Percentiles rank a stretch among this genome's conserved stretches.
phyloP scores from a whole-genome alignment of 768 basidiomycete species.

The Sarcomyxa edulis region DNA sequence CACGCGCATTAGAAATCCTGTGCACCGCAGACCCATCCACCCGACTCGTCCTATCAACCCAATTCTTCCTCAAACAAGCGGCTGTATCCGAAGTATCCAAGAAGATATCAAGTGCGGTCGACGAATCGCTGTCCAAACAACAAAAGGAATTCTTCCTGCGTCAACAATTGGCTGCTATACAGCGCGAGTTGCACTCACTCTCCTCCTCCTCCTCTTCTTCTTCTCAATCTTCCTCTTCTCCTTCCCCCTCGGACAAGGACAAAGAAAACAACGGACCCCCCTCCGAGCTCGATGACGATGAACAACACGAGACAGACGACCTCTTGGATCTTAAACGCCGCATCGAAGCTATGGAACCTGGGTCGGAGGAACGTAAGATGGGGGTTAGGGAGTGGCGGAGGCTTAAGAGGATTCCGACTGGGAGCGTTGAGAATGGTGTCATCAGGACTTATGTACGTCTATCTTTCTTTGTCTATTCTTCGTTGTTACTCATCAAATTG shows the following conservation, averaged over 20 bases:
- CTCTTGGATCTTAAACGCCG: conserved; percentile 64
- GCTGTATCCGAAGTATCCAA: conserved; percentile 78
- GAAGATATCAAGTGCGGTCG: conserved; percentile 76
- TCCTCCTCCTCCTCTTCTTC: not conserved
- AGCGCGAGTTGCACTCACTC: conserved; percentile 64
- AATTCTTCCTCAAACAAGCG: conserved; percentile 67
- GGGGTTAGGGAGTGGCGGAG: conserved; percentile 81
- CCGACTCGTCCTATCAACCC: conserved; percentile 61
- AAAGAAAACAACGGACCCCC: conserved; percentile 22
- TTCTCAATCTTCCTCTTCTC: conserved; percentile 13
- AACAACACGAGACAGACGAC: conserved; percentile 78
- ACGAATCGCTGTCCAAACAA: conserved; percentile 81
- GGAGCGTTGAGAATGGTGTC: conserved; percentile 88
- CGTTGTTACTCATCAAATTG: not conserved
- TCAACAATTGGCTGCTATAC: conserved; percentile 77
- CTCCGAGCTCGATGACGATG: conserved; percentile 69
- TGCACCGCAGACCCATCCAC: conserved; percentile 53
- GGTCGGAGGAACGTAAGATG: conserved; percentile 78
- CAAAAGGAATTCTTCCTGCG: conserved; percentile 86
- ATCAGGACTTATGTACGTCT: conserved; percentile 71
- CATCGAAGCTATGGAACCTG: conserved; percentile 69
- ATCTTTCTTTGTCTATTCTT: not conserved
- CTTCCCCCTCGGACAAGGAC: conserved; percentile 11
- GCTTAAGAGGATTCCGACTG: conserved; percentile 81
- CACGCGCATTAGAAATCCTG: conserved; percentile 30